Evolutionary conservation across 345 rosid species (phyloP).

Genomic region (Camelina hispida): DNA sequence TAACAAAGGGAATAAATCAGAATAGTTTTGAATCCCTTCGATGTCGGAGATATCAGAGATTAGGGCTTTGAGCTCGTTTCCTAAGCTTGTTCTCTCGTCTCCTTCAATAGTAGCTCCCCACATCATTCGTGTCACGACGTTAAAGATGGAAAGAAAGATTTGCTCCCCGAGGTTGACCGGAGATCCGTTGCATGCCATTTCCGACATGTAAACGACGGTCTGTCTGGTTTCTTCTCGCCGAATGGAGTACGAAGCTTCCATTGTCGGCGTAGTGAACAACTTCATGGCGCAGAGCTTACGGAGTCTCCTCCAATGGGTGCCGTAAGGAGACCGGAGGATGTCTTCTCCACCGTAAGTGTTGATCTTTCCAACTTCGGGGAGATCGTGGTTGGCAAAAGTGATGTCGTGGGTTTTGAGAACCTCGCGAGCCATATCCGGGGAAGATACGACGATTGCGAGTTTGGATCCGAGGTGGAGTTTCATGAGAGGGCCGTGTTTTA

Average conservation of each 20-base stretch:
- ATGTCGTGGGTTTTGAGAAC: conserved; percentile 47
- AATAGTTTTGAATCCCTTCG: conserved; percentile 54
- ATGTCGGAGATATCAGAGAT: conserved; percentile 40
- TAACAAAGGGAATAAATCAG: conserved; percentile 56
- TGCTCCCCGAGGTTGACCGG: conserved; percentile 41
- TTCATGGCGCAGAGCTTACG: conserved; percentile 45
- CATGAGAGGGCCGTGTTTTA: conserved; percentile 47
- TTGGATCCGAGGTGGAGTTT: conserved; percentile 50
- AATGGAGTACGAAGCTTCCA: conserved; percentile 46
- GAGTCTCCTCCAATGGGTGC: conserved; percentile 45
- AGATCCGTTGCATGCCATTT: conserved; percentile 44
- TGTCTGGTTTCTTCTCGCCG: conserved; percentile 45
- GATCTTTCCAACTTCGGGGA: conserved; percentile 32
- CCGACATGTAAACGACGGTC: conserved; percentile 46
- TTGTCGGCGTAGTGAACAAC: conserved; percentile 48
- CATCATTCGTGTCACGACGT: conserved; percentile 53
- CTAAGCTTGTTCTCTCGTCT: conserved; percentile 42
- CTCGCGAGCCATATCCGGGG: conserved; percentile 44
- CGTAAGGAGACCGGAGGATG: conserved; percentile 48
- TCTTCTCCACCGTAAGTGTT: conserved; percentile 46
- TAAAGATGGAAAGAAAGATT: conserved; percentile 46
- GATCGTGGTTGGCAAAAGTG: conserved; percentile 49
- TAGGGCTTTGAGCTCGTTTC: conserved; percentile 46
- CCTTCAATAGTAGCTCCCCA: conserved; percentile 58
- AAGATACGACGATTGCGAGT: conserved; percentile 41